Evolutionary conservation across 805 yeast species (phyloP), one percentile per base, ranked within the genome.

Genomic region (Priceomyces carsonii): DNA sequence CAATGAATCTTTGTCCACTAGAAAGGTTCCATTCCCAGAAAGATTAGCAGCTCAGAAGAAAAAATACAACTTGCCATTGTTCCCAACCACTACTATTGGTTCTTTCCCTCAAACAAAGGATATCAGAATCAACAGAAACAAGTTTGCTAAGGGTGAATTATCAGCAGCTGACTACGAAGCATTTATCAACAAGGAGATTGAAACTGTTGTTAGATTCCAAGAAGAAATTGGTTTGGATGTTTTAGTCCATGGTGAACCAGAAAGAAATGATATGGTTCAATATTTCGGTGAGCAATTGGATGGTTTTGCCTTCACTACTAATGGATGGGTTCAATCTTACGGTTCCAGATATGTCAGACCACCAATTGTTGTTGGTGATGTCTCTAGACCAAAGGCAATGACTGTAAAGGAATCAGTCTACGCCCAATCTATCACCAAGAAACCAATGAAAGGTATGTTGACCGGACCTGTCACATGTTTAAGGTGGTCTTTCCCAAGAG

Each of bases 401-500:
- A 82, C 99, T 56, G 98, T 93, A 55, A 91, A 89, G 80, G 99
- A 93, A 80, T 90, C 97, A 46, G 96, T 93, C 62, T 93, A 88
- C 74, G 99, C 99, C 58, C 99, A 93, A 80, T 85, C 96, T 47
- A 73, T 93, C 66, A 89, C 97, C 61, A 71, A 80, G 59, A 86
- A 85, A 78, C 96, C 97, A 66, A 86, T 93, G 81, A 93, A 93
- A 82, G 99, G 99, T 87, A 93, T 93, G 99, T 84, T 93, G 69
- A 90, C 99, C 66, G 99, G 99, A 75, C 99, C 99, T 69, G 93
- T 93, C 60, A 93, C 99, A 66, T 88, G 95, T 75, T 84, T 93
- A 70, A 87, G 99, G 82, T 93, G 99, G 99, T 93, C 99, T 57
- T 93, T 93, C 97, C 99, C 99, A 78, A 88, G 99, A 85, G 91